Evolutionary conservation across 306 rosid species (phyloP), one percentile per base, ranked within the genome.

Genomic region (Carpinus viminea): DNA sequence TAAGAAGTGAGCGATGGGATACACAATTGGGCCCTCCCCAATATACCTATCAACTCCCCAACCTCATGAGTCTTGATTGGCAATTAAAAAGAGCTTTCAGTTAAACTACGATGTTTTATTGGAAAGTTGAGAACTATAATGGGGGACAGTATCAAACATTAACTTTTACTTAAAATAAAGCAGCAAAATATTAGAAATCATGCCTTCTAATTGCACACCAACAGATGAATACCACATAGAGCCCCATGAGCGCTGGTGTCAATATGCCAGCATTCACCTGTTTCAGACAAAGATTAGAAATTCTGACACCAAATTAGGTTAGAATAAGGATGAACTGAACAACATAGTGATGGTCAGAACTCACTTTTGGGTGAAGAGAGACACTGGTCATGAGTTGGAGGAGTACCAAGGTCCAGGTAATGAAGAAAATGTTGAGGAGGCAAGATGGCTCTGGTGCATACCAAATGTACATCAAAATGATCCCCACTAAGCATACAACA

Each of bases 191-290:
- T 68, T 73, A 70, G 60, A 56, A 50, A 60, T 64, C 81, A 16
- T 90, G 70, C 99, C 99, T 93, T 86, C 98, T 85, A 82, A 96
- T 85, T 74, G 99, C 99, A 87, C 92, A 81, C 99, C 99, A 96
- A 88, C 99, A 96, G 83, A 93, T 92, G 85, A 85, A 96, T 53
- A 93, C 93, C 55, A 89, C 89, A 80, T 96, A 96, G n/a, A 96
- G 97, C 28, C 99, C 99, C 99, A 96, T 93, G 70, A 96, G 85
- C 54, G 94, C 98, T 12, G 99, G 98, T 76, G 96, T 78, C 80
- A 96, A 86, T 79, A 96, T 84, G 12, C 97, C 94, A 80, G 90
- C 96, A 84, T 86, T 90, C 73, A 96, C 93, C 99, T 96, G 83
- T 82, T 81, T 74, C 73, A 78, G 57, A 74, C 64, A 68, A 61